Conservation (phyloP, 2,329 filamentous ascomycete species). For the Ophiocordyceps camponoti-leonardi region DNA sequence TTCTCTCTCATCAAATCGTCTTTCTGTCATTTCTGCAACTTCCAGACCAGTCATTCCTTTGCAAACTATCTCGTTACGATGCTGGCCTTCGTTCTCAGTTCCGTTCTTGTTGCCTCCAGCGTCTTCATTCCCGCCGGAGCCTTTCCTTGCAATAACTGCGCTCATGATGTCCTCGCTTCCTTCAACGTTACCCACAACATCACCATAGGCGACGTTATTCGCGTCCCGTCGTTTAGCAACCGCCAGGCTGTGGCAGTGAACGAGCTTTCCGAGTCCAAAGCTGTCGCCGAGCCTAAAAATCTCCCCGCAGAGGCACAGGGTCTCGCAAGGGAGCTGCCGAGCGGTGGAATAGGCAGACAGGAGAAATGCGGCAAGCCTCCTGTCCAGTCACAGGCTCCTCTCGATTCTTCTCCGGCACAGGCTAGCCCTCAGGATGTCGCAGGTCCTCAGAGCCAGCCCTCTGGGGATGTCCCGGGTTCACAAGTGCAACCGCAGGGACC, state of each 20-base stretch:
- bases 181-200: background rate
- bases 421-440: background rate
- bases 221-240: background rate
- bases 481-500: background rate
- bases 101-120: background rate
- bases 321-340: background rate
- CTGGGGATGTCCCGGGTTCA: background rate
- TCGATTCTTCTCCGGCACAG: background rate
- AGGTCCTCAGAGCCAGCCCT: background rate
- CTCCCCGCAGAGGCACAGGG: background rate
- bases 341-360: background rate
- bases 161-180: background rate
- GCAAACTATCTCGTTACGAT: background rate
- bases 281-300: background rate
- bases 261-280: background rate
- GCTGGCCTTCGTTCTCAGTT: background rate
- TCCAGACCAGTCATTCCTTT: background rate
- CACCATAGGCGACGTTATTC: background rate
- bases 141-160: background rate
- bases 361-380: background rate
- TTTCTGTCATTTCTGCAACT: background rate
- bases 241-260: background rate
- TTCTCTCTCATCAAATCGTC: background rate
- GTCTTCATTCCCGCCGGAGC: background rate
- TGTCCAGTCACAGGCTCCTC: background rate